phyloP scores from a whole-genome alignment of 139 green algal species.

The Auxenochlorella protothecoides region DNA sequence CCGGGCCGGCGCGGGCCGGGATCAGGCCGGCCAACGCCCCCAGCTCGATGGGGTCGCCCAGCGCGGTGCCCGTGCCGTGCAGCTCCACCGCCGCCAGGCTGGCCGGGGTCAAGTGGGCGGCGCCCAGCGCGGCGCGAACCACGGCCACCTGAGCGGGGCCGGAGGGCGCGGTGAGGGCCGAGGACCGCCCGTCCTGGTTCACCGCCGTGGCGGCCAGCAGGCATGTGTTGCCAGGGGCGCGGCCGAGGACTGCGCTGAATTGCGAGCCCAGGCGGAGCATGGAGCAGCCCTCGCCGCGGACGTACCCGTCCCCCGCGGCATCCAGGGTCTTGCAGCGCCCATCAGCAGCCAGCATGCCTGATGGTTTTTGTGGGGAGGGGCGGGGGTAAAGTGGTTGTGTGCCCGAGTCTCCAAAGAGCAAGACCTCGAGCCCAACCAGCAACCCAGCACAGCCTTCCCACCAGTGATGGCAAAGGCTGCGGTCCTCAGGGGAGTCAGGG shows the following conservation, averaged over 20 bases:
- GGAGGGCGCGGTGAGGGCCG: conserved; percentile 76
- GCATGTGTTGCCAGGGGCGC: not conserved
- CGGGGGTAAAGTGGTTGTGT: no score
- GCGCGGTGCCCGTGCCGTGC: conserved; percentile 63
- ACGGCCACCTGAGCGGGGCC: conserved; percentile 74
- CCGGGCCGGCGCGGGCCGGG: no score
- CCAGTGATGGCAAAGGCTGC: not conserved
- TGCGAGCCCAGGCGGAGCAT: conserved; percentile 1
- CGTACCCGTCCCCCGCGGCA: conserved; percentile 68
- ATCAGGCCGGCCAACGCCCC: no score
- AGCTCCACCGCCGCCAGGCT: conserved; percentile 19
- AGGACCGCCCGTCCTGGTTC: conserved; percentile 69
- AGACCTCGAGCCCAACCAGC: no score
- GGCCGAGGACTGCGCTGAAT: not conserved
- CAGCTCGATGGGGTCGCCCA: conserved; percentile 69
- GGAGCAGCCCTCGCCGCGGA: conserved; percentile 36
- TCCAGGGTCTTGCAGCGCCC: conserved; percentile 62
- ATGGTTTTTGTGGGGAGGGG: no score
- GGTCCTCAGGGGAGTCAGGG: conserved; percentile 54
- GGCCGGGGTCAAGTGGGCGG: conserved; percentile 1
- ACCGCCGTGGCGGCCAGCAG: conserved; percentile 22
- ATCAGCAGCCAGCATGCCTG: conserved; percentile 37
- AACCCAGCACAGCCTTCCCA: no score
- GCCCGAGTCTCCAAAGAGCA: no score
- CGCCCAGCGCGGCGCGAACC: conserved; percentile 37